These are phyloP conservation scores for Salmacisia buchloeana DNA, from an alignment of 1,284 basidiomycete species.

Conservation along the genomic window DNA sequence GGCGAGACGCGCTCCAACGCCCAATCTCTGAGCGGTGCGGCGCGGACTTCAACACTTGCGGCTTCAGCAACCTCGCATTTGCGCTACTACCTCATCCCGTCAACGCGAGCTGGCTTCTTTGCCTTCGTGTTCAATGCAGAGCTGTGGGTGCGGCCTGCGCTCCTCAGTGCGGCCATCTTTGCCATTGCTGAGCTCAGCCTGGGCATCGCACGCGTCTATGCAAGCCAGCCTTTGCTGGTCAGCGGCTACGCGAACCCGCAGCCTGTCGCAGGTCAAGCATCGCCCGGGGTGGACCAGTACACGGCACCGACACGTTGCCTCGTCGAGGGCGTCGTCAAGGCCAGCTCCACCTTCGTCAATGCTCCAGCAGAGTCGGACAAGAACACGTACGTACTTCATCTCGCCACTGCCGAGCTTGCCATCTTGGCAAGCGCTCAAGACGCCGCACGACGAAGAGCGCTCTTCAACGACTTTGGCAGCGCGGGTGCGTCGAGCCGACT, in stretches of 20 bases:
- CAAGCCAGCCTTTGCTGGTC: background rate
- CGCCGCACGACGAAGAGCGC: background rate
- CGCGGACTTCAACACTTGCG: background rate
- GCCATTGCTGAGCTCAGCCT: constrained; percentile 6
- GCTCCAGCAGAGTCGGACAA: background rate
- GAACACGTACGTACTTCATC: background rate
- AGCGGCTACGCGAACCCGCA: background rate
- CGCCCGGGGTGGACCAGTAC: background rate
- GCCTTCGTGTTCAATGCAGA: constrained; percentile 4
- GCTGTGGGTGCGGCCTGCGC: background rate
- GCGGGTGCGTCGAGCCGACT: background rate
- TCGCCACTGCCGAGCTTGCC: constrained; percentile 3
- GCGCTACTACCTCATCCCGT: constrained; percentile 3
- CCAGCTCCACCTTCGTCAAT: background rate
- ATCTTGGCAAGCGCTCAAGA: background rate
- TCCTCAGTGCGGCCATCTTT: constrained; percentile 5
- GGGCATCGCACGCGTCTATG: background rate
- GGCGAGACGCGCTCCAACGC: background rate
- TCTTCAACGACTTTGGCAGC: constrained; percentile 3
- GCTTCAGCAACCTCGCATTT: background rate
- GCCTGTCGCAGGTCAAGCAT: background rate
- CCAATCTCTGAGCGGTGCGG: background rate
- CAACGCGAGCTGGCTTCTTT: background rate
- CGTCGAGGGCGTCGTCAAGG: background rate
- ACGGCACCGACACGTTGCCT: background rate